phyloP scores from a whole-genome alignment of 202 grass and related monocot species.

The Miscanthus sacchariflorus region DNA sequence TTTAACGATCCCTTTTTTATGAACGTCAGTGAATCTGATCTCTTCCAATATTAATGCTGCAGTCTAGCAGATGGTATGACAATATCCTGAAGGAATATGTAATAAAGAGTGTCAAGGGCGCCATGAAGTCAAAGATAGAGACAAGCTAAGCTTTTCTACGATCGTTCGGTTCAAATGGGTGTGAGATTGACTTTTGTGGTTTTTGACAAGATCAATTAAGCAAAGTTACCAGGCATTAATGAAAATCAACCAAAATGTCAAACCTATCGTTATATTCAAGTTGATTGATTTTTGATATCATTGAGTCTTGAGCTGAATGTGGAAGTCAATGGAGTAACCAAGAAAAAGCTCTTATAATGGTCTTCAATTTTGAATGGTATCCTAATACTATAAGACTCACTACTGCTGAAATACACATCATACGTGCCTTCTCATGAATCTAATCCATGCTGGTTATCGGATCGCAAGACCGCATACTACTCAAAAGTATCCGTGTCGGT shows the following conservation, averaged over 20 bases:
- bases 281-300: not conserved
- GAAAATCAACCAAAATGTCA: constrained; percentile 7
- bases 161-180: constrained; percentile 8
- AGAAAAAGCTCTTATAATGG: not conserved
- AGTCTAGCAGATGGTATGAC: constrained; percentile 48
- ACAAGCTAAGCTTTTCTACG: constrained; percentile 4
- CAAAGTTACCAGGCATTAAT: not conserved
- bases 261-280: constrained; percentile 2
- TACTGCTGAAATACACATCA: too few species aligned
- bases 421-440: too few species aligned
- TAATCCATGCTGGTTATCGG: too few species aligned
- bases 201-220: not conserved
- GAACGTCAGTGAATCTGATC: not conserved
- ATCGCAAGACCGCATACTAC: too few species aligned
- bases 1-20: not conserved
- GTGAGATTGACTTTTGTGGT: not conserved
- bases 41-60: constrained; percentile 10
- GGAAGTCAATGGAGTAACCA: not conserved
- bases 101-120: constrained; percentile 19
- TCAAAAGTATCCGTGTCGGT: too few species aligned
- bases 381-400: too few species aligned
- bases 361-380: constrained; percentile 29
- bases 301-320: constrained; percentile 7
- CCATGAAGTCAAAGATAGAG: constrained; percentile 19
- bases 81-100: constrained; percentile 44